These are phyloP conservation scores for Mycena sanguinolenta DNA, from an alignment of 768 basidiomycete species.

Conservation along the genomic window DNA sequence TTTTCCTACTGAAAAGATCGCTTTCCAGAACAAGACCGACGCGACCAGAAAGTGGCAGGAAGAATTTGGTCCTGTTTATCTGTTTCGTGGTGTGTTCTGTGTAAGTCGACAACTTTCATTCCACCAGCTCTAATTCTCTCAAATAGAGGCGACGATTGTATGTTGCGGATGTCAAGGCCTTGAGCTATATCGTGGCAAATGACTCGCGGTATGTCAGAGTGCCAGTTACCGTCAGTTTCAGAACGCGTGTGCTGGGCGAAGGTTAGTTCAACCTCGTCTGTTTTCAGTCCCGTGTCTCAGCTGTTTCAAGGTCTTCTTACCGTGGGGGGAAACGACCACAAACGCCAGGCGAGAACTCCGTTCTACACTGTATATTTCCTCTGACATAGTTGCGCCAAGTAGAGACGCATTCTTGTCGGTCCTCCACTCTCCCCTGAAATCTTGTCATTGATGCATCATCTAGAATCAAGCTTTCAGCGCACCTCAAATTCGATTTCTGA, in stretches of 20 bases:
- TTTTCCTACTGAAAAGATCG: neutral
- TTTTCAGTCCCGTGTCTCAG: too few species aligned
- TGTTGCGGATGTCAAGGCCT: constrained; percentile 60
- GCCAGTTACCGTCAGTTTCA: neutral
- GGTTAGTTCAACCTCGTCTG: neutral
- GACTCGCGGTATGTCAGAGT: constrained; percentile 54
- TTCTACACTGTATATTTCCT: neutral
- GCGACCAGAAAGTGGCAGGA: constrained; percentile 50
- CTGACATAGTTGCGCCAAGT: neutral
- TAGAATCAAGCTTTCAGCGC: constrained; percentile 63
- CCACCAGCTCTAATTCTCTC: neutral
- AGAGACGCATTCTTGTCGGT: constrained; percentile 7
- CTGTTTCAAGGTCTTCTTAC: constrained; percentile 50
- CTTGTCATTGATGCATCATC: neutral
- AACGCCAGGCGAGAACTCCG: constrained; percentile 50
- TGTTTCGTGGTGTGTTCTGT: constrained; percentile 46
- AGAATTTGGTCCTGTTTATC: constrained; percentile 51
- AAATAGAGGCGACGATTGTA: constrained; percentile 50
- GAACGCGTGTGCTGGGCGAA: neutral
- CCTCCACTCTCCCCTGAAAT: neutral
- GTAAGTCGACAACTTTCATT: constrained; percentile 41
- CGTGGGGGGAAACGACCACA: constrained; percentile 52
- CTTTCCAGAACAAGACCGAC: neutral
- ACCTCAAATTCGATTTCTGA: constrained; percentile 55
- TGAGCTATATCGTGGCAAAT: constrained; percentile 62